Base-by-base conservation (phyloP, 1,284 basidiomycete genomes). In the Tylopilus sp. region DNA sequence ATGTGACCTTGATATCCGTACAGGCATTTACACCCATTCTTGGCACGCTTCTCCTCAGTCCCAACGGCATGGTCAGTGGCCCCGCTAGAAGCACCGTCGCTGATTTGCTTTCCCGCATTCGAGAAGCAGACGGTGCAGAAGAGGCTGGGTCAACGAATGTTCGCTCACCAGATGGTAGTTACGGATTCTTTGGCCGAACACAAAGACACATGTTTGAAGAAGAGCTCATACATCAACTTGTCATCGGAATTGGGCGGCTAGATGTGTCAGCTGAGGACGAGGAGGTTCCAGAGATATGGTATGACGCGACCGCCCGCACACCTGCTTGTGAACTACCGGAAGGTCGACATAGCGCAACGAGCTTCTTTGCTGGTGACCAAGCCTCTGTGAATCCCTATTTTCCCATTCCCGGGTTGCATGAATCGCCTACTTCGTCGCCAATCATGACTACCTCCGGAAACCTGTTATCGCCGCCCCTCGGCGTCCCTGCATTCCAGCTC, bases 21-120 rank as follows among this genome's bases (percentile, higher is more conserved):
- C 84, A 88, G 58, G 82, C 88, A 9, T 97, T 98, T 71, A 96
- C 94, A 2, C 91, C 93, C 6, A 84, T 97, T 44, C 77, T 98
- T 16, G 94, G 92, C 43, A 89, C 91, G 0, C 74, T 98, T 33
- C 76, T 98, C 19, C 79, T 97, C 47, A 93, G 86, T 63, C 78
- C 85, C 12, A 92, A 91, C 62, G 77, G 78, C 19, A 71, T 77
- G 46, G 82, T 97, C 35, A 85, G 86, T 28, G 84, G 84, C 23
- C 78, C 83, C 3, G 84, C 91, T 15, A 81, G 92, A 54, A 76
- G 77, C 44, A 85, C 88, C 3, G 78, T 97, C 44, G 89, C 95
- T 12, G 80, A 89, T 56, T 73, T 96, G 45, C 75, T 97, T 45
- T 75, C 76, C 33, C 79, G 84, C 28, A 76, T 88, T 49, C 74